These are phyloP conservation scores for Shiraia sp. DNA, from an alignment of 2,329 filamentous ascomycete genomes.

Conservation along the genomic window DNA sequence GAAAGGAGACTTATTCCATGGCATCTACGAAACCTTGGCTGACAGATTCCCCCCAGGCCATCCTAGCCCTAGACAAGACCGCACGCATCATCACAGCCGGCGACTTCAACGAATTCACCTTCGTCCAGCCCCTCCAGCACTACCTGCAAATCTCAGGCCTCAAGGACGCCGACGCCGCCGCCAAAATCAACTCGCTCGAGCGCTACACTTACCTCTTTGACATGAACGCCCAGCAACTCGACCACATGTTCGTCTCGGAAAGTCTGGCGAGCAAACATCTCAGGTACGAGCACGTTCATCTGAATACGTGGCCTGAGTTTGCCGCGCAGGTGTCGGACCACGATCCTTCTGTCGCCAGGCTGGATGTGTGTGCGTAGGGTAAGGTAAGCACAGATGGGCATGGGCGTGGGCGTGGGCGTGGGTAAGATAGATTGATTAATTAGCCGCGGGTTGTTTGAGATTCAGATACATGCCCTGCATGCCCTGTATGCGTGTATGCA, in stretches of 20 bases:
- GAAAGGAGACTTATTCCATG: slow-evolving; percentile 6
- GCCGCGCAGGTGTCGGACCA: slow-evolving; percentile 67
- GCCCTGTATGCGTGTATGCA: slow-evolving; percentile 1
- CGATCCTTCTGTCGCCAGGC: slow-evolving; percentile 67
- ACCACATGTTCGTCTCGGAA: slow-evolving; percentile 70
- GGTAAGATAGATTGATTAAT: background rate
- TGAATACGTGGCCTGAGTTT: slow-evolving; percentile 68
- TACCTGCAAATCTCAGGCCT: slow-evolving; percentile 61
- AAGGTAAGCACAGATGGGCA: slow-evolving; percentile 1
- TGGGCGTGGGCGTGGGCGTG: background rate
- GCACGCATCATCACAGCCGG: slow-evolving; percentile 65
- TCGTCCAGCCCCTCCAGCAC: slow-evolving; percentile 61
- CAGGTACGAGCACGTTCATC: slow-evolving; percentile 68
- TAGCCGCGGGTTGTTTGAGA: slow-evolving; percentile 7
- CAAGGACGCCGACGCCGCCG: slow-evolving; percentile 65
- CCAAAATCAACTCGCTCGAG: slow-evolving; percentile 57
- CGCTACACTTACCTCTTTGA: slow-evolving; percentile 74
- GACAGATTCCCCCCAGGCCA: slow-evolving; percentile 35
- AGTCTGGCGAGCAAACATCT: slow-evolving; percentile 51
- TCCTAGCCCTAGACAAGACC: slow-evolving; percentile 59
- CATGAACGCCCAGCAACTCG: slow-evolving; percentile 70
- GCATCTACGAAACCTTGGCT: slow-evolving; percentile 22
- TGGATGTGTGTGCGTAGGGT: slow-evolving; percentile 63
- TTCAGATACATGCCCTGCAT: background rate
- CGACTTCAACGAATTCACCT: slow-evolving; percentile 74